phyloP scores from a whole-genome alignment of 805 yeast genomes.

The Wilhelminamyces savonicus region DNA sequence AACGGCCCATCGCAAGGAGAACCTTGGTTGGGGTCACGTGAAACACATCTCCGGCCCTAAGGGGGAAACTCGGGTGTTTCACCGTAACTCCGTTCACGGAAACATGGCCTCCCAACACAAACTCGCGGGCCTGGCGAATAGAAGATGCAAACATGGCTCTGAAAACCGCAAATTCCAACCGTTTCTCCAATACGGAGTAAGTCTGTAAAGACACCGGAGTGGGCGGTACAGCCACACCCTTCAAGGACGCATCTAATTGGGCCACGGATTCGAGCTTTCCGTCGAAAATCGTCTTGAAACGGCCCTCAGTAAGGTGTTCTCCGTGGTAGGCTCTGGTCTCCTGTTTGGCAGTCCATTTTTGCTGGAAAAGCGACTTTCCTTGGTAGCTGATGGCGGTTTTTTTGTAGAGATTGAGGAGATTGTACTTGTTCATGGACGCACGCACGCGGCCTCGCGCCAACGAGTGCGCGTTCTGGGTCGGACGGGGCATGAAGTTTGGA shows the following conservation, averaged over 20 bases:
- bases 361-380: constrained; percentile 75
- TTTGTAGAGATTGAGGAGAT: constrained; percentile 82
- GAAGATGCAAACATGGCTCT: constrained; percentile 92
- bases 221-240: constrained; percentile 46
- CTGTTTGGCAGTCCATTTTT: constrained; percentile 85
- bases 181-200: constrained; percentile 77
- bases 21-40: constrained; percentile 83
- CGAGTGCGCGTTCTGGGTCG: constrained; percentile 50
- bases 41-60: constrained; percentile 83
- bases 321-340: constrained; percentile 96
- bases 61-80: constrained; percentile 70
- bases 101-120: constrained; percentile 74
- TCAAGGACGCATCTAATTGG: constrained; percentile 75
- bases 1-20: constrained; percentile 74
- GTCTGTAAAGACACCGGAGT: constrained; percentile 89
- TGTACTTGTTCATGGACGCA: constrained; percentile 86
- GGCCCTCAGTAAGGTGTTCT: constrained; percentile 79
- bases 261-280: constrained; percentile 78
- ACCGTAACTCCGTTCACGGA: constrained; percentile 78
- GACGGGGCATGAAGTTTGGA: constrained; percentile 52
- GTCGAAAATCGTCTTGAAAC: constrained; percentile 69
- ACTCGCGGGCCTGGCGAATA: constrained; percentile 89
- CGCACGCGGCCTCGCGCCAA: constrained; percentile 70
- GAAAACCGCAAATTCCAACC: constrained; percentile 85
- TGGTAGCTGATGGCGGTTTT: constrained; percentile 50